These are phyloP conservation scores for Globisporangium emineosum DNA, from an alignment of 352 stramenopile genomes.

Conservation along the genomic window DNA sequence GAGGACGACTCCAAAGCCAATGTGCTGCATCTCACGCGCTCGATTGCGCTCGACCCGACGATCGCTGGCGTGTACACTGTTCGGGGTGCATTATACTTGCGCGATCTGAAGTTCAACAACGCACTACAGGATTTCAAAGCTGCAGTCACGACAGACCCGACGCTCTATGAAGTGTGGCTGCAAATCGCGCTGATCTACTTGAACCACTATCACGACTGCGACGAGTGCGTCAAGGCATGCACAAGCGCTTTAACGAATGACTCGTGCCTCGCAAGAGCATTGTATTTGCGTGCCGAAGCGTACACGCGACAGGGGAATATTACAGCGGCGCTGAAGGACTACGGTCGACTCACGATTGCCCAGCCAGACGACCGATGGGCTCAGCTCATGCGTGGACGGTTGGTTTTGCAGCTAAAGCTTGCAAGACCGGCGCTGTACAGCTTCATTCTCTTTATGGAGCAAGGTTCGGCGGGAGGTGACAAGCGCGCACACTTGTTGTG, in stretches of 20 bases:
- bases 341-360: conserved; percentile 53
- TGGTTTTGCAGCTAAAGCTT: conserved; percentile 58
- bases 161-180: conserved; percentile 72
- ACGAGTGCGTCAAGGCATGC: conserved; percentile 62
- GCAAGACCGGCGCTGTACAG: conserved; percentile 61
- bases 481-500: conserved; percentile 53
- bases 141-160: conserved; percentile 65
- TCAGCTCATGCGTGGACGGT: conserved; percentile 48
- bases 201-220: conserved; percentile 77
- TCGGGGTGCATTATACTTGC: conserved; percentile 61
- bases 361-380: conserved; percentile 64
- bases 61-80: conserved; percentile 74
- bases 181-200: conserved; percentile 80
- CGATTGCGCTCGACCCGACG: conserved; percentile 66
- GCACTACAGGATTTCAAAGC: conserved; percentile 82
- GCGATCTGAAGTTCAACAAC: conserved; percentile 71
- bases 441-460: conserved; percentile 72
- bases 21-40: conserved; percentile 58
- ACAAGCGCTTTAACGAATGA: conserved; percentile 63
- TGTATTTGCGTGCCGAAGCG: conserved; percentile 69
- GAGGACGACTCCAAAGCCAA: conserved; percentile 32
- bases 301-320: conserved; percentile 62
- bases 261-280: conserved; percentile 46
- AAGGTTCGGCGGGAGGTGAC: conserved; percentile 26
- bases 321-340: conserved; percentile 51